Base-by-base conservation (phyloP, 1,284 basidiomycete genomes). In the Phellinidium pouzarii region DNA sequence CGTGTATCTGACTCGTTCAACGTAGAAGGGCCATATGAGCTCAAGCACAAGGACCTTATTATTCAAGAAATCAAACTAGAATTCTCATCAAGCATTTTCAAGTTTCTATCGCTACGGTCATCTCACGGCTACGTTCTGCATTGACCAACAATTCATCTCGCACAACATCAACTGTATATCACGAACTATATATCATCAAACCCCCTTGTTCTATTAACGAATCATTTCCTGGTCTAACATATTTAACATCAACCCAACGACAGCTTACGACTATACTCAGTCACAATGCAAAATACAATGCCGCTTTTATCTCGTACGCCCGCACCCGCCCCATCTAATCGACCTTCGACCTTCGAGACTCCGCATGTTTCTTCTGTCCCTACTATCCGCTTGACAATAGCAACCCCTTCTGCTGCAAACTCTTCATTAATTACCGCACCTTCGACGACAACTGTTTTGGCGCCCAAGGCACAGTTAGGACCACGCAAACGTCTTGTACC, bases 331-430 rank as follows among this genome's bases (percentile, higher is more conserved):
- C n/a, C n/a, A n/a, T n/a, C n/a, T n/a, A 38, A 64, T 43, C 61
- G 60, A 52, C 65, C 68, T 19, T 64, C 65, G 27, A 42, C 62
- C 26, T 56, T 63, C 52, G 62, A 68, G 38, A 68, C 68, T 41
- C 65, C 69, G 19, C 58, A 64, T 7, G 66, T 57, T 52, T 65
- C 61, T 22, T 23, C 27, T 1, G 63, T 76, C 53, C 81, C 84
- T 17, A 79, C 82, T 48, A 87, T 87, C 54, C 75, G 82, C 36
- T 76, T 87, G 60, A 77, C 80, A 58, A 75, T 79, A 19, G 82
- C 84, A 1, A 85, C 79, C 0, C 85, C 85, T 3, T 78, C 77
- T 12, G 72, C 77, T 11, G 59, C 71, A 4, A 75, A 76, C 23
- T 53, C 70, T n/a, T 70, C 74, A 4, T 69, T 71, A 6, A 65